These are phyloP conservation scores for Aspergillus funiculosus DNA, from an alignment of 495 filamentous ascomycete genomes.

Conservation along the genomic window DNA sequence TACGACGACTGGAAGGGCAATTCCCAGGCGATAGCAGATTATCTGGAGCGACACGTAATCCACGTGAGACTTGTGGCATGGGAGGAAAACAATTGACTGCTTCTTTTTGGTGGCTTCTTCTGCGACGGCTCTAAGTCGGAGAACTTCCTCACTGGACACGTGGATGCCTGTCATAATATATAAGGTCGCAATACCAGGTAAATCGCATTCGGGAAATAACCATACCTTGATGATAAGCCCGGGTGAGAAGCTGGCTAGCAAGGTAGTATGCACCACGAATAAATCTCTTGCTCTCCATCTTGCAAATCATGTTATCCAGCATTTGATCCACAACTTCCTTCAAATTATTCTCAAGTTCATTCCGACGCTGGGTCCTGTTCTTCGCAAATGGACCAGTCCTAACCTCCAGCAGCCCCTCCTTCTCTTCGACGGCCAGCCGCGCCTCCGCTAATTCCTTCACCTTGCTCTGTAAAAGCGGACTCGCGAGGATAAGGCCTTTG, in stretches of 20 bases:
- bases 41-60: slow-evolving; percentile 93
- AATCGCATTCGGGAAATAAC: too few relatives aligned
- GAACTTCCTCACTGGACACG: slow-evolving; percentile 87
- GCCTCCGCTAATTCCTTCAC: slow-evolving; percentile 70
- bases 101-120: slow-evolving; percentile 76
- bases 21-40: slow-evolving; percentile 87
- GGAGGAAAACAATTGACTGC: slow-evolving; percentile 92
- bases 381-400: slow-evolving; percentile 39
- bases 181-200: background rate
- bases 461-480: slow-evolving; percentile 64
- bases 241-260: slow-evolving; percentile 76
- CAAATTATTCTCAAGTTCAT: slow-evolving; percentile 56
- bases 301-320: slow-evolving; percentile 96
- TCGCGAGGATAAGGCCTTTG: slow-evolving; percentile 67
- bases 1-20: slow-evolving; percentile 86
- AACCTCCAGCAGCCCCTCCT: slow-evolving; percentile 60
- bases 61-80: slow-evolving; percentile 89
- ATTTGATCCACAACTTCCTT: slow-evolving; percentile 74
- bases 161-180: slow-evolving; percentile 58
- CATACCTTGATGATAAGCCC: slow-evolving; percentile 88
- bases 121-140: slow-evolving; percentile 73
- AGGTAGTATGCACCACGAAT: slow-evolving; percentile 90
- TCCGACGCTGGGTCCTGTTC: slow-evolving; percentile 50
- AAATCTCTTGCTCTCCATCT: slow-evolving; percentile 92
- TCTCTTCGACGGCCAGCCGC: slow-evolving; percentile 67